phyloP scores from a whole-genome alignment of 106 monocot genomes.

The Phalaenopsis equestris region DNA sequence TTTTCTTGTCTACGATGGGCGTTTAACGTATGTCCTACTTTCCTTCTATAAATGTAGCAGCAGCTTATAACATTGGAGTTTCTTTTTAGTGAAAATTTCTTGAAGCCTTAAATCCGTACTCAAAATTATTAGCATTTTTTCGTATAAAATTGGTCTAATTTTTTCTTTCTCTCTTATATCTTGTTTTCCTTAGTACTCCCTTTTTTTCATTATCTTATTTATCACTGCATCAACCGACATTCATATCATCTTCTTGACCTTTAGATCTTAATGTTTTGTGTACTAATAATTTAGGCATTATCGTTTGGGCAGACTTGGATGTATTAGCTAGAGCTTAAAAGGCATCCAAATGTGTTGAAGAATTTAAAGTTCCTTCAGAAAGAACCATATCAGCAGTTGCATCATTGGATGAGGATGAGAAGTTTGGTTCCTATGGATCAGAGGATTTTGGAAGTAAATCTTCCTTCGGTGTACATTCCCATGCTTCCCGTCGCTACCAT shows the following conservation, averaged over 20 bases:
- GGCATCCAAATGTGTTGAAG: conserved; percentile 21
- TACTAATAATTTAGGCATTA: not conserved
- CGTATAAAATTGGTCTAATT: not conserved
- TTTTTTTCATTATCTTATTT: not conserved
- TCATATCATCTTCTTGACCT: not conserved
- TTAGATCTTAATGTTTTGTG: not conserved
- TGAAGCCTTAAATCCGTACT: too few relatives aligned
- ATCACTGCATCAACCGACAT: not conserved
- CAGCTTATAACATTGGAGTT: not conserved
- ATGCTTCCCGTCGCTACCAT: conserved; percentile 54
- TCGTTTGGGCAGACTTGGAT: conserved; percentile 53
- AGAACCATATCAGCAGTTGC: conserved; percentile 22
- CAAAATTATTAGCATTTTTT: not conserved
- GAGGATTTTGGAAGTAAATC: conserved; percentile 17
- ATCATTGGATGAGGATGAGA: conserved; percentile 58
- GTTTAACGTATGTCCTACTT: not conserved
- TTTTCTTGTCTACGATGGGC: not conserved
- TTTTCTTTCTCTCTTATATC: too few relatives aligned
- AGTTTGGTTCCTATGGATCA: conserved; percentile 3
- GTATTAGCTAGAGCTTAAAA: conserved; percentile 59
- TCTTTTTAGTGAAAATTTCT: not conserved
- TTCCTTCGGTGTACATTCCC: conserved; percentile 8
- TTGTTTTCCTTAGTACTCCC: too few relatives aligned
- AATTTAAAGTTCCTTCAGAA: conserved; percentile 46
- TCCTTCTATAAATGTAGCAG: not conserved